These are phyloP conservation scores for Scedosporium apiospermum DNA, from an alignment of 2,329 filamentous ascomycete genomes.

Conservation along the genomic window DNA sequence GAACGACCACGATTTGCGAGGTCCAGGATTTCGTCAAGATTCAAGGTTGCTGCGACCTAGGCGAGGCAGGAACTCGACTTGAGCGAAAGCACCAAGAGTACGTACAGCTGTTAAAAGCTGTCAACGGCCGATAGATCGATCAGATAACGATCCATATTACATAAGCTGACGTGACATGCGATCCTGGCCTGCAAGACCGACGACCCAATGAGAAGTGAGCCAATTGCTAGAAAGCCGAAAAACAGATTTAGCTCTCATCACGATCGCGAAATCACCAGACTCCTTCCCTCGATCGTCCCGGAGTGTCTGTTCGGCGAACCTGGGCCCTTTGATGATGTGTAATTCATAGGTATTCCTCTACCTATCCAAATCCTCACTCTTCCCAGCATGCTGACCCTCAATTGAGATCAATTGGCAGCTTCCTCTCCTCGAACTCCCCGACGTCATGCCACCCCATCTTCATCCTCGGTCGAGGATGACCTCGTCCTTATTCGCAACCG, in stretches of 20 bases:
- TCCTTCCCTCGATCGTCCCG: not conserved
- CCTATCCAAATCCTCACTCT: no score
- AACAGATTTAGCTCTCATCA: conserved; percentile 1
- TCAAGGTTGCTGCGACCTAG: not conserved
- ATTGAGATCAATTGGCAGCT: not conserved
- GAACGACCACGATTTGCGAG: not conserved
- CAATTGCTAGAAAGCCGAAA: not conserved
- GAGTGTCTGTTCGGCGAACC: not conserved
- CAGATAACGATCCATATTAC: not conserved
- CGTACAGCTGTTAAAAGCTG: not conserved
- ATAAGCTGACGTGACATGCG: not conserved
- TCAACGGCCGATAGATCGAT: not conserved
- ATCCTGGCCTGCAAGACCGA: not conserved
- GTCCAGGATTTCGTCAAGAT: not conserved
- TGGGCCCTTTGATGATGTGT: not conserved
- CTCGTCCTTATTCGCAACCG: conserved; percentile 90
- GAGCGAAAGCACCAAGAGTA: no score
- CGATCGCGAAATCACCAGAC: not conserved
- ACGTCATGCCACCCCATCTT: conserved; percentile 70
- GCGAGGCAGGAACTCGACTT: no score
- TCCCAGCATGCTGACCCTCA: not conserved
- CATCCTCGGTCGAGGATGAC: conserved; percentile 92
- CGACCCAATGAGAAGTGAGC: not conserved
- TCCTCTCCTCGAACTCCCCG: not conserved
- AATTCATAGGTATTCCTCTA: not conserved